phyloP scores from a whole-genome alignment of 371 early-diverging fungal genomes.

The Mortierella sp. region DNA sequence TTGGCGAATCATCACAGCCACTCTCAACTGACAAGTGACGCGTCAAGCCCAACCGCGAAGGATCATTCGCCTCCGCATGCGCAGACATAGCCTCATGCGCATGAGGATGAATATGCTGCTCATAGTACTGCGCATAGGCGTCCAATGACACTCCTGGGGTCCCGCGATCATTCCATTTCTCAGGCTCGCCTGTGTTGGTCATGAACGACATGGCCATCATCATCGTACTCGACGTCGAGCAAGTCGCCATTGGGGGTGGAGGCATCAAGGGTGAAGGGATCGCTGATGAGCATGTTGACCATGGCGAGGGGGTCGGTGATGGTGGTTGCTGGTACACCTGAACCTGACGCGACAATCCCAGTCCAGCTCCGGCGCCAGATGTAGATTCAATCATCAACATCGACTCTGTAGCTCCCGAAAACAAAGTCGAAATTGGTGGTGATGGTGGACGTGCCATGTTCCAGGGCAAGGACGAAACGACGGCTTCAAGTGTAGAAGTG shows the following conservation, averaged over 20 bases:
- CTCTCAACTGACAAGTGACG: background rate
- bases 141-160: background rate
- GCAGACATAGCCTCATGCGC: background rate
- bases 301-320: slow-evolving; percentile 31
- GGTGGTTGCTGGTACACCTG: slow-evolving; percentile 22
- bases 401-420: background rate
- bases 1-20: background rate
- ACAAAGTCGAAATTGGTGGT: background rate
- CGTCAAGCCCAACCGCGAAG: background rate
- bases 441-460: slow-evolving; percentile 11
- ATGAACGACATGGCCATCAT: slow-evolving; percentile 44
- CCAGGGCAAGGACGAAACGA: slow-evolving; percentile 46
- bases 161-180: slow-evolving; percentile 35
- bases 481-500: slow-evolving; percentile 15
- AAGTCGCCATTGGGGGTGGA: slow-evolving; percentile 20
- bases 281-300: slow-evolving; percentile 38
- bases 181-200: slow-evolving; percentile 15
- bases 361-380: background rate
- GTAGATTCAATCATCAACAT: background rate
- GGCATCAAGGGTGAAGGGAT: slow-evolving; percentile 50
- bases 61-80: background rate
- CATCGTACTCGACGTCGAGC: slow-evolving; percentile 29
- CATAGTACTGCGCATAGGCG: background rate
- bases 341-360: background rate
- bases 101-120: background rate